Evolutionary conservation across 2,329 filamentous ascomycete species (phyloP).

Genomic region (Hypoxylon sp.): DNA sequence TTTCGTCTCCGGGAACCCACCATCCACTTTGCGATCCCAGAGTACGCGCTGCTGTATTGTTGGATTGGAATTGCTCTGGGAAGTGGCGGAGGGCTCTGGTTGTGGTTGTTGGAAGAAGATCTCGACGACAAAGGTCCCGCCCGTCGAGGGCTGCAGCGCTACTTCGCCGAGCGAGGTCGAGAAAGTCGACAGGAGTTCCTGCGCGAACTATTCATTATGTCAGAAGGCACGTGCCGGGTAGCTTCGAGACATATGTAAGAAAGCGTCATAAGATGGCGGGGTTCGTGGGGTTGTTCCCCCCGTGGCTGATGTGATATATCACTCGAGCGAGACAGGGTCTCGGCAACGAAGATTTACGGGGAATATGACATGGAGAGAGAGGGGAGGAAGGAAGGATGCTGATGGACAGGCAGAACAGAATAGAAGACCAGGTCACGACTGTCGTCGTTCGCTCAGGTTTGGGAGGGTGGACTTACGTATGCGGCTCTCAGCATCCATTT

Average conservation of each 20-base stretch:
- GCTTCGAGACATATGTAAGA: not conserved
- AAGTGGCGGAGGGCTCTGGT: conserved; percentile 31
- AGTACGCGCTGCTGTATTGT: conserved; percentile 66
- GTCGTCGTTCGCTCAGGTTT: not conserved
- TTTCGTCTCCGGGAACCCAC: conserved; percentile 95
- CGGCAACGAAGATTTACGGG: conserved; percentile 2
- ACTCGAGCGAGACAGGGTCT: conserved; percentile 18
- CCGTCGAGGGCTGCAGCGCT: conserved; percentile 85
- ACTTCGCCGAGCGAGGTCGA: conserved; percentile 86
- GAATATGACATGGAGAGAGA: not conserved
- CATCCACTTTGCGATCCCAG: conserved; percentile 90
- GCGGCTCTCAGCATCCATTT: conserved; percentile 91
- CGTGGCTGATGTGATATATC: conserved; percentile 24
- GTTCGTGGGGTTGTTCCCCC: conserved; percentile 14
- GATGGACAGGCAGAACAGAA: not conserved
- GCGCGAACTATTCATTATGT: conserved; percentile 75
- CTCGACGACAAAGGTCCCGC: conserved; percentile 84
- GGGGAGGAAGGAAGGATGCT: not conserved
- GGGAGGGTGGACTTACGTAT: conserved; percentile 71
- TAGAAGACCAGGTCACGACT: not conserved
- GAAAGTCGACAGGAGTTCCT: conserved; percentile 96
- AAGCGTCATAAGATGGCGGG: conserved; percentile 12
- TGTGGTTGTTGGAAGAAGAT: conserved; percentile 58
- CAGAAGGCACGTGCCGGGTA: conserved; percentile 3
- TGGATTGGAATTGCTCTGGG: conserved; percentile 50